Base-by-base conservation (phyloP, 202 grass and related monocot species). In the Panicum virgatum region DNA sequence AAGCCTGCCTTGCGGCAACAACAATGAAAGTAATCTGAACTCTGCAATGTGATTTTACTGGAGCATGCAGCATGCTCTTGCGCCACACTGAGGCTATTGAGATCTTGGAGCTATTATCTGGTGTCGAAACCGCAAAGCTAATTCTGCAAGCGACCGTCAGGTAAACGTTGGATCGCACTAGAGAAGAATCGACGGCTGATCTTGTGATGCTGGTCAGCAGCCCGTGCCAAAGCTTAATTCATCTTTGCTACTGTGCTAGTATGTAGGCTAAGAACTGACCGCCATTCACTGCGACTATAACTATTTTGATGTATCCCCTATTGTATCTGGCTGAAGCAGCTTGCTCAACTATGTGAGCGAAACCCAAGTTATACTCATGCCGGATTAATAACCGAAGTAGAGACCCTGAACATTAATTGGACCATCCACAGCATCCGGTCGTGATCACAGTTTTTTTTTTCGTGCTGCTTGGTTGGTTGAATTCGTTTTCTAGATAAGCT, bases 1-100 rank as follows among this genome's bases (percentile, higher is more conserved):
- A 51, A 93, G 89, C 63, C 73, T 96, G 7, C 86, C 94, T 75
- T 87, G 59, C n/a, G 40, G 15, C 9, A 86, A 84, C 71, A 89
- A 84, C 75, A 16, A 68, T 19, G 57, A 83, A 89, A 87, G 94
- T 92, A 81, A 32, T 59, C 62, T 80, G 70, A 93, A 72, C 37
- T 77, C 16, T 4, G 0, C 40, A 43, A 22, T 20, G 2, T 43
- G 5, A 53, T 3, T 53, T 83, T 38, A 60, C 71, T 44, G 65
- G 63, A 75, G 54, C 65, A 54, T 75, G 48, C 72, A 34, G 40
- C 65, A 67, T 12, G 15, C 48, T 48, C 63, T 58, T 60, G 12
- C 57, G 6, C 23, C 56, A n/a, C 46, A 25, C 37, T 90, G 69
- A 84, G 77, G 12, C 20, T 78, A 34, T 66, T 75, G 32, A 34